Conservation (phyloP, 208 protist species). For the Tetramitus jugosus region DNA sequence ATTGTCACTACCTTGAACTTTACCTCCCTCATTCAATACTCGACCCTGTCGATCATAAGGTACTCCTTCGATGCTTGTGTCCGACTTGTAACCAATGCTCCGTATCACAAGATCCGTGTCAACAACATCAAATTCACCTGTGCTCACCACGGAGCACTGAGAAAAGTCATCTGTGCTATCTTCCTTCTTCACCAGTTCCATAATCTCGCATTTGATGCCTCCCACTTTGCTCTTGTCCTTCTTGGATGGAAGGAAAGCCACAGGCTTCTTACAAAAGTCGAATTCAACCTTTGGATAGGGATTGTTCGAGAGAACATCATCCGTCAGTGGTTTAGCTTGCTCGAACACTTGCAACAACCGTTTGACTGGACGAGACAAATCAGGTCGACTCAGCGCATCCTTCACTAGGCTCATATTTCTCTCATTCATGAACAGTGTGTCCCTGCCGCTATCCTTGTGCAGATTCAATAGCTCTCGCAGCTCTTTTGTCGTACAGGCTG, state of each 20-base stretch:
- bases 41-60: conserved; percentile 61
- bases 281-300: no score
- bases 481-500: conserved; percentile 85
- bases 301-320: no score
- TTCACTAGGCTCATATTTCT: no score
- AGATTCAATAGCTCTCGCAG: conserved; percentile 72
- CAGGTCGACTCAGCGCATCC: no score
- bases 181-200: not conserved
- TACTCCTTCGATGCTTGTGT: conserved; percentile 47
- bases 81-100: conserved; percentile 61
- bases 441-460: not conserved
- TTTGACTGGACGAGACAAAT: no score
- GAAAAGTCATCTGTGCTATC: not conserved
- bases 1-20: conserved; percentile 35
- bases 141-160: not conserved
- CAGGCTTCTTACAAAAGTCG: not conserved
- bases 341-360: no score
- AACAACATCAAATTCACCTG: conserved; percentile 45
- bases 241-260: not conserved
- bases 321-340: no score
- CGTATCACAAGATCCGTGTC: conserved; percentile 72
- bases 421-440: no score
- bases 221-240: not conserved
- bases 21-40: conserved; percentile 39
- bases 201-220: not conserved